These are phyloP conservation scores for Bruguiera sexangula DNA, from an alignment of 345 rosid species.

Conservation along the genomic window DNA sequence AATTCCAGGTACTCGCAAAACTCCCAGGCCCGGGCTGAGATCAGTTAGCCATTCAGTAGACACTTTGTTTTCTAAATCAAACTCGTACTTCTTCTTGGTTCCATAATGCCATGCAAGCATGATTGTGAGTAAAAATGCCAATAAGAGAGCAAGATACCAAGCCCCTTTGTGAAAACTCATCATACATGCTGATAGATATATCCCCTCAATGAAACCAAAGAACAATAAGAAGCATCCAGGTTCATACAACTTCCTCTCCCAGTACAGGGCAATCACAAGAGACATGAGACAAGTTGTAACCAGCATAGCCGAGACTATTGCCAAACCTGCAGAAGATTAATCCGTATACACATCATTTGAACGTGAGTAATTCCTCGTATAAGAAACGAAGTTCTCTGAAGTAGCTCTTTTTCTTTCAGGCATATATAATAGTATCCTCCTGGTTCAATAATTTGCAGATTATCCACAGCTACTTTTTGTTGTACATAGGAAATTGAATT, in stretches of 20 bases:
- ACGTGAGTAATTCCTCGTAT: background rate
- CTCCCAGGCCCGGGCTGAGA: conserved; percentile 45
- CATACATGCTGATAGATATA: conserved; percentile 39
- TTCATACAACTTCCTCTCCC: conserved; percentile 44
- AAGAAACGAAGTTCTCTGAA: background rate
- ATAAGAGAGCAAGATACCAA: conserved; percentile 45
- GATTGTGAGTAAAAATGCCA: conserved; percentile 29
- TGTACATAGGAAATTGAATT: background rate
- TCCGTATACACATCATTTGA: background rate
- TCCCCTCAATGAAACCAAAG: conserved; percentile 45
- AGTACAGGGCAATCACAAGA: conserved; percentile 49
- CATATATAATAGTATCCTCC: background rate
- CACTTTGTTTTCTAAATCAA: conserved; percentile 54
- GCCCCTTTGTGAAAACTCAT: conserved; percentile 45
- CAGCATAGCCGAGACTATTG: conserved; percentile 47
- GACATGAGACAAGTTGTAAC: conserved; percentile 66
- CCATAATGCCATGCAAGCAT: conserved; percentile 68
- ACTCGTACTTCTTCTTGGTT: conserved; percentile 49
- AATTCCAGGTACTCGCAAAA: conserved; percentile 57
- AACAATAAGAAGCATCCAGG: conserved; percentile 40
- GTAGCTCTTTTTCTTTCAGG: background rate
- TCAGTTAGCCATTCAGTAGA: conserved; percentile 51
- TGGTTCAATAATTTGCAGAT: background rate
- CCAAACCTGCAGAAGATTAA: conserved; percentile 39
- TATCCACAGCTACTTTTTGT: background rate